Conservation (phyloP, 2,329 filamentous ascomycete species). For the Mollisia scopiformis region DNA sequence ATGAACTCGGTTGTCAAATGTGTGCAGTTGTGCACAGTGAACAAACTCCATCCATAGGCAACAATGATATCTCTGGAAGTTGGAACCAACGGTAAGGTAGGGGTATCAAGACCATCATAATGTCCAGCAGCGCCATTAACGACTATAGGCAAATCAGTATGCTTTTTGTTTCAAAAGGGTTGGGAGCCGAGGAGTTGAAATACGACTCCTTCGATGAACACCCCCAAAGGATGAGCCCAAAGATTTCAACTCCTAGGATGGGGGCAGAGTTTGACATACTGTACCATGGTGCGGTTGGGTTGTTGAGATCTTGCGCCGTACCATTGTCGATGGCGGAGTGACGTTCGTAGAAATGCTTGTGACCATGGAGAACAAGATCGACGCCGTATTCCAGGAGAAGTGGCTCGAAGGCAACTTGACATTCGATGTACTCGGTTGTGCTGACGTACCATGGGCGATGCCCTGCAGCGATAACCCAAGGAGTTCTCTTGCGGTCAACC, state of each 20-base stretch:
- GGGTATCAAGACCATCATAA: constrained; percentile 29
- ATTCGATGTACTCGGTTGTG: constrained; percentile 39
- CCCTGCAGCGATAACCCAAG: constrained; percentile 52
- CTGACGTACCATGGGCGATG: constrained; percentile 52
- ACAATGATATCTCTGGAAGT: neutral
- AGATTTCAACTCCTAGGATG: too few relatives aligned
- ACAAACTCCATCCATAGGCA: constrained; percentile 2
- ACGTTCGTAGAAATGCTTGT: constrained; percentile 50
- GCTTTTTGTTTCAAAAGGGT: too few relatives aligned
- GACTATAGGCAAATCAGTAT: too few relatives aligned
- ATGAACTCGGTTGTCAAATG: constrained; percentile 9
- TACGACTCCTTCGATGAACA: too few relatives aligned
- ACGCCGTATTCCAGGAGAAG: constrained; percentile 47
- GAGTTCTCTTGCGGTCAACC: constrained; percentile 45
- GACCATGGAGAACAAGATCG: constrained; percentile 47
- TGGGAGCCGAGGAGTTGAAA: too few relatives aligned
- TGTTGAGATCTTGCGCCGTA: neutral
- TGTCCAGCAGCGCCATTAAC: constrained; percentile 35
- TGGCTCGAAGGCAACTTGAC: constrained; percentile 49
- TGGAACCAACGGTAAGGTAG: neutral
- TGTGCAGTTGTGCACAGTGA: constrained; percentile 12
- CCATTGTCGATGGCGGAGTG: constrained; percentile 3
- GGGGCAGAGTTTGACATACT: too few relatives aligned
- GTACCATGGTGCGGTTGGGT: constrained; percentile 26
- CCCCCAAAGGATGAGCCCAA: too few relatives aligned